Evolutionary conservation across 805 yeast species (phyloP).

Genomic region (Sugiyamaella marilandica): DNA sequence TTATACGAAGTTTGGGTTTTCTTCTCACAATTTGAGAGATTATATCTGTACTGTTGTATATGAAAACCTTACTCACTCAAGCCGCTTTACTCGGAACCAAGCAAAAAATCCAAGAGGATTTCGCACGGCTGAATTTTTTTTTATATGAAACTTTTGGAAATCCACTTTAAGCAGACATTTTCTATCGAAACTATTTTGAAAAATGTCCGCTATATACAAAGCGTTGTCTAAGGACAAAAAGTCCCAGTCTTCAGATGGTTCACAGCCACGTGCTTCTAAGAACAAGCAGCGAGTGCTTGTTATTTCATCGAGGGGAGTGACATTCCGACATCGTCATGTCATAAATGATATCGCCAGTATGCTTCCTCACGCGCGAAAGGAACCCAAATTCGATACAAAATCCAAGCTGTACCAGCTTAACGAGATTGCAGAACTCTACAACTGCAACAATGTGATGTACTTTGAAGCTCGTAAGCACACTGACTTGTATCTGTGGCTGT

Average conservation of each 20-base stretch:
- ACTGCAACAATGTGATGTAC: slow-evolving; percentile 90
- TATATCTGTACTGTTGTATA: too few relatives aligned
- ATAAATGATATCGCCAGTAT: slow-evolving; percentile 72
- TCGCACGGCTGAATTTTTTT: slow-evolving; percentile 5
- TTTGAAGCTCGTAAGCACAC: slow-evolving; percentile 96
- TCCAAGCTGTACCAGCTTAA: slow-evolving; percentile 82
- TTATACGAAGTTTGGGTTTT: too few relatives aligned
- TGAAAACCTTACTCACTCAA: too few relatives aligned
- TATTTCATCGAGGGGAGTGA: slow-evolving; percentile 91
- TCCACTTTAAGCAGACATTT: neutral
- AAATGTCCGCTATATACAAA: slow-evolving; percentile 67
- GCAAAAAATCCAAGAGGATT: neutral
- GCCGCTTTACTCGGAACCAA: too few relatives aligned
- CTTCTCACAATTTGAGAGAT: too few relatives aligned
- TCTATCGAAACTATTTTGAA: neutral
- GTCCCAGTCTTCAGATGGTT: slow-evolving; percentile 35
- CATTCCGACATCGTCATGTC: slow-evolving; percentile 90
- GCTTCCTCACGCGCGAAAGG: slow-evolving; percentile 93
- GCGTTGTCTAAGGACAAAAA: slow-evolving; percentile 39
- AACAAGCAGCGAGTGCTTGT: slow-evolving; percentile 86
- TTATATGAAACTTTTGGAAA: slow-evolving; percentile 6
- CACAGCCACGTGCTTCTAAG: slow-evolving; percentile 42
- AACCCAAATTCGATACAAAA: slow-evolving; percentile 92
- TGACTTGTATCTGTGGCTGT: slow-evolving; percentile 89
- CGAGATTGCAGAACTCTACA: slow-evolving; percentile 94